Evolutionary conservation across 2,329 filamentous ascomycete genomes (phyloP).

Genomic region (Apiospora malaysiana): DNA sequence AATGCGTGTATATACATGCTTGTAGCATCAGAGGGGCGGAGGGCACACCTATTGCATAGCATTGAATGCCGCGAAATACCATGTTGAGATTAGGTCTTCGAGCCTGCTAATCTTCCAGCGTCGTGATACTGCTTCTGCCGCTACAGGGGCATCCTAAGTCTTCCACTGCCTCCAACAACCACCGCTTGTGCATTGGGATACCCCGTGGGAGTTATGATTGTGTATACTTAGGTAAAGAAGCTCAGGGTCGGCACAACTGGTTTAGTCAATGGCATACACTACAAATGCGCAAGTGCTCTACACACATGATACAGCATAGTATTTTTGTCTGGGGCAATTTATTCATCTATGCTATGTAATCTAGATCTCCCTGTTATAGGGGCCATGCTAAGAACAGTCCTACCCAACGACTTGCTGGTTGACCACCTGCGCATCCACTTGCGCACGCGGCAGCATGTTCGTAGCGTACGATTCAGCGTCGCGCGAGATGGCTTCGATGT

Average conservation of each 20-base stretch:
- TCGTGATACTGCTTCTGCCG: not conserved
- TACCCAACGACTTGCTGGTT: not conserved
- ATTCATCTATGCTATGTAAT: not conserved
- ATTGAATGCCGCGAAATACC: constrained; percentile 4
- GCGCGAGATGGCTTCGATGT: constrained; percentile 64
- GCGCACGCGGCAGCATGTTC: constrained; percentile 45
- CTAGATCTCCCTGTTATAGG: not conserved
- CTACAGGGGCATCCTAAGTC: too few relatives aligned
- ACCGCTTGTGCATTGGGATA: not conserved
- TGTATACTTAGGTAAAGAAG: not conserved
- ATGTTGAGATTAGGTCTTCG: not conserved
- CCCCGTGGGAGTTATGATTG: not conserved
- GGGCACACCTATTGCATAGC: constrained; percentile 2
- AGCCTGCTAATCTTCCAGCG: not conserved
- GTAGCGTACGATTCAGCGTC: constrained; percentile 69
- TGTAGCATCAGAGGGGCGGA: constrained; percentile 5
- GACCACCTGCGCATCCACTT: constrained; percentile 15
- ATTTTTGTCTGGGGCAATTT: not conserved
- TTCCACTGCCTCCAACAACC: not conserved
- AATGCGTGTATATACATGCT: constrained; percentile 10
- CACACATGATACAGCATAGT: not conserved
- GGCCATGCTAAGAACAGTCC: constrained; percentile 29
- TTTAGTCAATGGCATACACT: not conserved
- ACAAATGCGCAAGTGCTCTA: not conserved
- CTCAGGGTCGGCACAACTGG: not conserved